A percentile compares a stretch with the other conserved stretches of the same genome.
Conservation (phyloP, 2,329 filamentous ascomycete species). For the Pseudopyrenochaeta lycopersici region DNA sequence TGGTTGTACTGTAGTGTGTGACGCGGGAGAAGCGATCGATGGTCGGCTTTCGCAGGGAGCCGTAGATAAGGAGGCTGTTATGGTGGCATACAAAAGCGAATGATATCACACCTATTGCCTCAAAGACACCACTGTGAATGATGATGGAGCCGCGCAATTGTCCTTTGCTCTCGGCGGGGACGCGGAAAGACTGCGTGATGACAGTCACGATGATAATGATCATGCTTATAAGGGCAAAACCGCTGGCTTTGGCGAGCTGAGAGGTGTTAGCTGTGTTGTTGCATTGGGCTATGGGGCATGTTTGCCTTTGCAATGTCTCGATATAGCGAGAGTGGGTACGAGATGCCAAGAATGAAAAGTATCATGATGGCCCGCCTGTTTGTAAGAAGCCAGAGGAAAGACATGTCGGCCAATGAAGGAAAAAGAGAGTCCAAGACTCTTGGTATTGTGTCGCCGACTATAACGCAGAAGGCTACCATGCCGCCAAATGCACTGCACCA, state of each 20-base stretch:
- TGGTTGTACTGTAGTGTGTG: constrained; percentile 89
- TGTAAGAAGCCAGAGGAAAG: constrained; percentile 83
- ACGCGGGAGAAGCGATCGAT: constrained; percentile 93
- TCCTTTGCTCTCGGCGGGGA: constrained; percentile 76
- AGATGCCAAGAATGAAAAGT: constrained; percentile 85
- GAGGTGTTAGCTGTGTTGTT: constrained; percentile 41
- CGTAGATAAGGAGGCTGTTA: constrained; percentile 97
- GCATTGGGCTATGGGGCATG: constrained; percentile 4
- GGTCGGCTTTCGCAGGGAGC: constrained; percentile 90
- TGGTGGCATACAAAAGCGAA: constrained; percentile 88
- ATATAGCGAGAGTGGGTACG: constrained; percentile 91
- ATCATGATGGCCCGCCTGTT: constrained; percentile 85
- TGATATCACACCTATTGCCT: constrained; percentile 96
- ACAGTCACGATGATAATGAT: constrained; percentile 87
- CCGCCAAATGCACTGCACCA: constrained; percentile 81
- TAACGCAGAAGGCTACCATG: constrained; percentile 98
- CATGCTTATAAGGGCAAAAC: constrained; percentile 93
- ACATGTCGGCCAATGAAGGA: constrained; percentile 74
- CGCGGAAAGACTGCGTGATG: constrained; percentile 80
- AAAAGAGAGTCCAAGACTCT: constrained; percentile 86
- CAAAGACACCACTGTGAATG: constrained; percentile 89
- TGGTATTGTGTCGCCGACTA: constrained; percentile 95
- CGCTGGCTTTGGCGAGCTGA: constrained; percentile 94
- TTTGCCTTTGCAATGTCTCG: constrained; percentile 89
- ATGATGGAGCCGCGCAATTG: constrained; percentile 74